Percentiles rank a stretch among this genome's conserved stretches.
These are phyloP conservation scores for Penicillium malachiteum DNA, from an alignment of 495 filamentous ascomycete species.

Conservation along the genomic window DNA sequence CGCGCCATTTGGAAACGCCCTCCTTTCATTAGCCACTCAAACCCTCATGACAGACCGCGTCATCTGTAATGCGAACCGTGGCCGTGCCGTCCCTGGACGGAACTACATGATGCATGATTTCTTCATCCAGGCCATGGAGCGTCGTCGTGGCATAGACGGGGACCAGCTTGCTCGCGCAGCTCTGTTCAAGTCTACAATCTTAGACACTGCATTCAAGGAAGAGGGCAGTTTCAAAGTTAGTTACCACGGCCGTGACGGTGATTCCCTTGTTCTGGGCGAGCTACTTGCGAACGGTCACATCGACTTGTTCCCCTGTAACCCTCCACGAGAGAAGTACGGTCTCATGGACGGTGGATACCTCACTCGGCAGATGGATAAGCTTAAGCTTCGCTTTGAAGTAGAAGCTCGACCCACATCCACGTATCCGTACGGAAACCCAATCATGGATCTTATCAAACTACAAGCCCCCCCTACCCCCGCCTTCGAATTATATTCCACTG, in stretches of 20 bases:
- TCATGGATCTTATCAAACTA: slow-evolving; percentile 26
- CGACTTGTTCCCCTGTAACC: slow-evolving; percentile 51
- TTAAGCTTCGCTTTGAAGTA: slow-evolving; percentile 60
- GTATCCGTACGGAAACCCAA: slow-evolving; percentile 62
- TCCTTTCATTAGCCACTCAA: slow-evolving; percentile 56
- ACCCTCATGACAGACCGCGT: slow-evolving; percentile 59
- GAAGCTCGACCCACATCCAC: slow-evolving; percentile 51
- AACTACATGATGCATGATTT: slow-evolving; percentile 59
- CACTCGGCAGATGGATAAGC: slow-evolving; percentile 67
- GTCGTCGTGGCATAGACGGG: slow-evolving; percentile 43
- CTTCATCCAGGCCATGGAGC: slow-evolving; percentile 49
- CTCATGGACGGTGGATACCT: slow-evolving; percentile 70
- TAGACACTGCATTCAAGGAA: slow-evolving; percentile 54
- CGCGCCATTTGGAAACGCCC: slow-evolving; percentile 34
- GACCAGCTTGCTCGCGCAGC: slow-evolving; percentile 52
- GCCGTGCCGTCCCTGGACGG: slow-evolving; percentile 51
- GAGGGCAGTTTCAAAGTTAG: slow-evolving; percentile 27
- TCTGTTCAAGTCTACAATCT: slow-evolving; percentile 52
- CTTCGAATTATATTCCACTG: slow-evolving; percentile 54
- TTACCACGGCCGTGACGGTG: slow-evolving; percentile 56
- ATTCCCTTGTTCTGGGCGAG: slow-evolving; percentile 68
- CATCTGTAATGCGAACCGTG: slow-evolving; percentile 55
- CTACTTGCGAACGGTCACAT: slow-evolving; percentile 61
- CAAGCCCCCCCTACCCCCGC: slow-evolving; percentile 31
- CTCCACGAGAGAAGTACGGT: slow-evolving; percentile 69